phyloP scores from a whole-genome alignment of 148 eudicot genomes.

The Linanthus parryae region DNA sequence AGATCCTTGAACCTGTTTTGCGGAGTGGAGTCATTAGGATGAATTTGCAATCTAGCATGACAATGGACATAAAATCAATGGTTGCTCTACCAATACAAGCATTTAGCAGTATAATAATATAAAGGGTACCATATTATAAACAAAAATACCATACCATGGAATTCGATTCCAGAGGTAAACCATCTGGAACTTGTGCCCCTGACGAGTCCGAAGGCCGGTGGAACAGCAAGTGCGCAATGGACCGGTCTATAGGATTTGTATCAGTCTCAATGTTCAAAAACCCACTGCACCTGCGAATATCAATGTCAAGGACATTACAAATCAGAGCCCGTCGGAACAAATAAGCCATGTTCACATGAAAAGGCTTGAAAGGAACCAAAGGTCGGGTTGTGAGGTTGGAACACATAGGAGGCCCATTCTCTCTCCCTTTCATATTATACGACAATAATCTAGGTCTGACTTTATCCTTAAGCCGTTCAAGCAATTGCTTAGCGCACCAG shows the following conservation, averaged over 20 bases:
- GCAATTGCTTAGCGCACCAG: too few species aligned
- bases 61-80: not conserved
- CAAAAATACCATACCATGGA: slow-evolving; percentile 26
- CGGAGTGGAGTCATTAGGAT: not conserved
- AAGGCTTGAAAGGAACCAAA: too few species aligned
- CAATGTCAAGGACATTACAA: too few species aligned
- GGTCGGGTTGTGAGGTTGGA: too few species aligned
- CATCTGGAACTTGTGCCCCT: slow-evolving; percentile 25
- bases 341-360: too few species aligned
- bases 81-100: too few species aligned
- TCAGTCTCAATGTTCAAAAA: slow-evolving; percentile 84
- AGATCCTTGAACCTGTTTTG: slow-evolving; percentile 35
- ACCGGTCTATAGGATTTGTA: slow-evolving; percentile 94
- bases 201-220: slow-evolving; percentile 70
- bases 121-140: not conserved
- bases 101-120: not conserved
- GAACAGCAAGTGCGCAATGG: slow-evolving; percentile 86
- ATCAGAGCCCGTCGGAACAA: too few species aligned
- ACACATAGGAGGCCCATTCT: too few species aligned
- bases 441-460: too few species aligned
- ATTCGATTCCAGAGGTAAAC: slow-evolving; percentile 25
- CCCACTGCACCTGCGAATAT: slow-evolving; percentile 43
- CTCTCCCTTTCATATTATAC: too few species aligned
- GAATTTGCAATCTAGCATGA: not conserved
- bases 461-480: too few species aligned